These are phyloP conservation scores for Eucalyptus erythrocorys DNA, from an alignment of 345 rosid species.

Conservation along the genomic window DNA sequence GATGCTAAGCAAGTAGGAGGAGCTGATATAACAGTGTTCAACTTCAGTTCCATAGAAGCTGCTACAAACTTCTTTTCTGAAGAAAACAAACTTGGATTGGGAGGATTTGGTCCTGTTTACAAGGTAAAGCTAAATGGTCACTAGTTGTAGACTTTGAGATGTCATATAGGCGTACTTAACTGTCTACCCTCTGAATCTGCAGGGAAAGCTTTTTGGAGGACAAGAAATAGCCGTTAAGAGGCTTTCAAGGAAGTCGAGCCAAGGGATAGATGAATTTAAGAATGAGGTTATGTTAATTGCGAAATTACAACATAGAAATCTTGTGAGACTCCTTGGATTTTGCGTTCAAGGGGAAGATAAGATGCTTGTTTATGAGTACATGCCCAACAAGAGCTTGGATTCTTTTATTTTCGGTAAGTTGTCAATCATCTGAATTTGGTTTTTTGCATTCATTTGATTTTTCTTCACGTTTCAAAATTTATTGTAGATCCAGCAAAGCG, in stretches of 20 bases:
- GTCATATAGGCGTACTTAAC: not conserved
- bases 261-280: conserved; percentile 45
- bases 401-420: conserved; percentile 11
- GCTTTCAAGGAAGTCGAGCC: conserved; percentile 40
- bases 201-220: conserved; percentile 39
- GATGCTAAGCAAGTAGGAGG: conserved; percentile 35
- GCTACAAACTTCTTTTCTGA: conserved; percentile 59
- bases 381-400: conserved; percentile 19
- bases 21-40: conserved; percentile 43
- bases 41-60: conserved; percentile 20
- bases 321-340: conserved; percentile 52
- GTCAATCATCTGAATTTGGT: not conserved
- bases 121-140: conserved; percentile 27
- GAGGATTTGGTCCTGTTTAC: conserved; percentile 85
- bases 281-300: conserved; percentile 53
- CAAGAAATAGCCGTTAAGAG: conserved; percentile 55
- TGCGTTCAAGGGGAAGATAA: conserved; percentile 46
- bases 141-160: not conserved
- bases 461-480: not conserved
- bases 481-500: conserved; percentile 4
- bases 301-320: conserved; percentile 51
- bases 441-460: not conserved
- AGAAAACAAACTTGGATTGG: conserved; percentile 65
- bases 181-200: not conserved
- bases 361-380: conserved; percentile 42